Conservation (phyloP, 2,329 filamentous ascomycete genomes). For the Rhexocercosporidium sp. region DNA sequence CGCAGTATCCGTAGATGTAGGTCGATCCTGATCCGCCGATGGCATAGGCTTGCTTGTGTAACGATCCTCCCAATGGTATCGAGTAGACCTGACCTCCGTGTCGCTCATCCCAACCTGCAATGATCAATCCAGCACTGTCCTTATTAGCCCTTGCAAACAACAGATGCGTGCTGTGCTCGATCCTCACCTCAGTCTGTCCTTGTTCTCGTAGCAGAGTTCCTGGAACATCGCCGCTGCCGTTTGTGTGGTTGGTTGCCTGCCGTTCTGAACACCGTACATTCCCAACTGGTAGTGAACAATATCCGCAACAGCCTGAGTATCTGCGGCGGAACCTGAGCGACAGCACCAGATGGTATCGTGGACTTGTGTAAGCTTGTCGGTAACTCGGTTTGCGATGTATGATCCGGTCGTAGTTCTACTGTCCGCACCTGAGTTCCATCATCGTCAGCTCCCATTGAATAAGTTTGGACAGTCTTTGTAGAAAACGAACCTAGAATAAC, state of each 20-base stretch:
- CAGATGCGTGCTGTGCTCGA: neutral
- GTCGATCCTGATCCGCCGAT: slow-evolving; percentile 97
- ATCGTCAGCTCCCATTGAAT: slow-evolving; percentile 23
- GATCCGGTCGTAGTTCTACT: slow-evolving; percentile 96
- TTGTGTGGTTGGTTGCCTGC: slow-evolving; percentile 90
- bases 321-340: slow-evolving; percentile 94
- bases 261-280: slow-evolving; percentile 88
- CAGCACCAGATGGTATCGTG: slow-evolving; percentile 99
- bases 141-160: slow-evolving; percentile 31
- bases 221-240: slow-evolving; percentile 96
- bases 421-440: slow-evolving; percentile 71
- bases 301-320: slow-evolving; percentile 97
- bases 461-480: neutral
- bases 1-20: slow-evolving; percentile 99
- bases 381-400: slow-evolving; percentile 99
- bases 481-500: slow-evolving; percentile 78
- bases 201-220: slow-evolving; percentile 97
- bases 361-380: slow-evolving; percentile 98
- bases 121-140: slow-evolving; percentile 88
- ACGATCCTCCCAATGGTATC: slow-evolving; percentile 92
- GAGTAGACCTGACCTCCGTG: slow-evolving; percentile 98
- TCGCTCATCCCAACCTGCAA: slow-evolving; percentile 95
- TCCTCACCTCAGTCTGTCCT: slow-evolving; percentile 84
- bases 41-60: slow-evolving; percentile 96
- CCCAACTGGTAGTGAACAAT: slow-evolving; percentile 97